These are phyloP conservation scores for Flaveria linearis DNA, from an alignment of 129 eudicot genomes.

Conservation along the genomic window DNA sequence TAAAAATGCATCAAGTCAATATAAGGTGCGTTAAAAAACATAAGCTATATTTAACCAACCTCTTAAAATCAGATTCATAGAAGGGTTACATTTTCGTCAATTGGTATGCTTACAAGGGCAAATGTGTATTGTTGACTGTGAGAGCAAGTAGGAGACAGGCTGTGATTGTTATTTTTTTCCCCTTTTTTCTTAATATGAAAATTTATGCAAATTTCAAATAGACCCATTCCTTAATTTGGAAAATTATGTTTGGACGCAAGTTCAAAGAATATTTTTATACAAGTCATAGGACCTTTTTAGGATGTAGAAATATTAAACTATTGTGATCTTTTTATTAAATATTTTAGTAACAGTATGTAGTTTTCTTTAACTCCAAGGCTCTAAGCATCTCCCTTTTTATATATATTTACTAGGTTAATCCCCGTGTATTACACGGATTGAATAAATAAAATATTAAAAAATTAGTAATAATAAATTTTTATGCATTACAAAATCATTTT, in stretches of 20 bases:
- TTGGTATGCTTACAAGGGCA: constrained; percentile 10
- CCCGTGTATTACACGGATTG: no score
- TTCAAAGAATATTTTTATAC: neutral
- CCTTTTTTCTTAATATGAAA: constrained; percentile 10
- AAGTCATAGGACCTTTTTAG: neutral
- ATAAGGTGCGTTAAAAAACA: no score
- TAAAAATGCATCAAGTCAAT: no score
- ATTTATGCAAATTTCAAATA: constrained; percentile 23
- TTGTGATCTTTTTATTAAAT: neutral
- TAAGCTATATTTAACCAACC: no score
- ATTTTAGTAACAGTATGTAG: neutral
- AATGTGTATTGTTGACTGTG: constrained; percentile 13
- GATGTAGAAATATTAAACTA: neutral
- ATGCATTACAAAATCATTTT: no score
- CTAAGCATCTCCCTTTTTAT: neutral
- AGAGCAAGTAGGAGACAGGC: constrained; percentile 36
- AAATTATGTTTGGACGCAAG: constrained; percentile 31
- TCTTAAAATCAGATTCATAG: no score
- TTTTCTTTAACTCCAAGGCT: neutral
- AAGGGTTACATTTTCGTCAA: no score
- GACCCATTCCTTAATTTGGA: constrained; percentile 30
- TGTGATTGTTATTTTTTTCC: constrained; percentile 1
- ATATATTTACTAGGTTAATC: no score
- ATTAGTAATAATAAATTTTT: no score
- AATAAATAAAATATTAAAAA: no score